Evolutionary conservation across 2,329 filamentous ascomycete genomes (phyloP).

Genomic region (Dendryphion nanum): DNA sequence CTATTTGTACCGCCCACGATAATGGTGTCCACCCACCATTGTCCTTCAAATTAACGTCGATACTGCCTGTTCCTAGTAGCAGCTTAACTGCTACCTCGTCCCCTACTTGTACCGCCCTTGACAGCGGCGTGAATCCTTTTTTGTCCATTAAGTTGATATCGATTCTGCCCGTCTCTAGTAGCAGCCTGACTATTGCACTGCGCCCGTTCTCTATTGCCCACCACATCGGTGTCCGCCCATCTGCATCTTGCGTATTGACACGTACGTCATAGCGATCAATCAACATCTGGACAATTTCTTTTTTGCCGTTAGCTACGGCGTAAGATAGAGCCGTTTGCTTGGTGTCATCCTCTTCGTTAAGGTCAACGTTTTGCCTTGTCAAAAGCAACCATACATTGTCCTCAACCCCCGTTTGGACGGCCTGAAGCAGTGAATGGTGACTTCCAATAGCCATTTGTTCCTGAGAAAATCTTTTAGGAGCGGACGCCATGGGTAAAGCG

Average conservation of each 20-base stretch:
- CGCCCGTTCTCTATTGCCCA: neutral
- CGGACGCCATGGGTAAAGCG: neutral
- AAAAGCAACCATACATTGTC: neutral
- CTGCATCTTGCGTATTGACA: neutral
- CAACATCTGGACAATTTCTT: neutral
- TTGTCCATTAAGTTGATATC: neutral
- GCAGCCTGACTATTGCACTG: neutral
- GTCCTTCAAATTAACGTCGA: no score
- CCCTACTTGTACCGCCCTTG: neutral
- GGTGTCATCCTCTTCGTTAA: neutral
- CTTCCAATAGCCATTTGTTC: neutral
- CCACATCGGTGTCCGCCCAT: neutral
- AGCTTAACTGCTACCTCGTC: neutral
- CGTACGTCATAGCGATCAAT: neutral
- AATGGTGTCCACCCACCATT: no score
- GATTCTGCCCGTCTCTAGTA: no score
- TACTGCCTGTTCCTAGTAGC: neutral
- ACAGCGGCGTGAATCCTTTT: neutral
- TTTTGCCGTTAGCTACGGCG: neutral
- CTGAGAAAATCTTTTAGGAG: no score
- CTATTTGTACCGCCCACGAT: no score
- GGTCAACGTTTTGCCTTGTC: neutral
- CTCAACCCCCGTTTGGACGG: neutral
- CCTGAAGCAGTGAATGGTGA: neutral
- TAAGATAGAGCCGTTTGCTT: neutral